phyloP scores from a whole-genome alignment of 169 alveolate species.

The Plasmodium blacklocki region DNA sequence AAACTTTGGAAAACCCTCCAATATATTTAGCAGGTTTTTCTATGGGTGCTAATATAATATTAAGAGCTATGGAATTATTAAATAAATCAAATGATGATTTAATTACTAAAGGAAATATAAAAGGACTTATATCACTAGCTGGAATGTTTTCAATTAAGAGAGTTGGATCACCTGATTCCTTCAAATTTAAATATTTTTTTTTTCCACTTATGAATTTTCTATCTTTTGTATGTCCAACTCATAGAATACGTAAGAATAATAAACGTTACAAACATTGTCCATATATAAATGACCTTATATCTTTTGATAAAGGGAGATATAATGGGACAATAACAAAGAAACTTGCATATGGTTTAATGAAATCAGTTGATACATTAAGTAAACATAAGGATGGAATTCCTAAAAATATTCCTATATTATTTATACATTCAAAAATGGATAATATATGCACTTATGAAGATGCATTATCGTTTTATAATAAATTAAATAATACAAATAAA shows the following conservation, averaged over 20 bases:
- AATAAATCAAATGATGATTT: neutral
- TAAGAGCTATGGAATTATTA: conserved; percentile 4
- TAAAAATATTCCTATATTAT: conserved; percentile 2
- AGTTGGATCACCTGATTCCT: neutral
- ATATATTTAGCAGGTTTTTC: neutral
- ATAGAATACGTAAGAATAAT: neutral
- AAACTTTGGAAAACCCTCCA: neutral
- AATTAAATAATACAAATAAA: neutral
- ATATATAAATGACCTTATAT: neutral
- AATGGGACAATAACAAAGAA: neutral
- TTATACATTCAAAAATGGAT: neutral
- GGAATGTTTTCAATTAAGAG: neutral
- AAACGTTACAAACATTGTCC: neutral
- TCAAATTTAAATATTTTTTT: neutral
- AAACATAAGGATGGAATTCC: neutral
- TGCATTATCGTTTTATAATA: neutral
- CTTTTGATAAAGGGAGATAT: neutral
- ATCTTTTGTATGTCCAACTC: neutral
- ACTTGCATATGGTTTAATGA: neutral
- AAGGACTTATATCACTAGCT: neutral
- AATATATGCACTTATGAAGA: neutral
- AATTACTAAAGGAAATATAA: neutral
- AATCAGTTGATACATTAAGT: neutral
- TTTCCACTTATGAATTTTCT: neutral
- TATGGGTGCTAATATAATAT: neutral